Percentiles rank a stretch among this genome's conserved stretches.
Evolutionary conservation across 2,329 filamentous ascomycete species (phyloP).

Genomic region (Huntiella abstrusa): DNA sequence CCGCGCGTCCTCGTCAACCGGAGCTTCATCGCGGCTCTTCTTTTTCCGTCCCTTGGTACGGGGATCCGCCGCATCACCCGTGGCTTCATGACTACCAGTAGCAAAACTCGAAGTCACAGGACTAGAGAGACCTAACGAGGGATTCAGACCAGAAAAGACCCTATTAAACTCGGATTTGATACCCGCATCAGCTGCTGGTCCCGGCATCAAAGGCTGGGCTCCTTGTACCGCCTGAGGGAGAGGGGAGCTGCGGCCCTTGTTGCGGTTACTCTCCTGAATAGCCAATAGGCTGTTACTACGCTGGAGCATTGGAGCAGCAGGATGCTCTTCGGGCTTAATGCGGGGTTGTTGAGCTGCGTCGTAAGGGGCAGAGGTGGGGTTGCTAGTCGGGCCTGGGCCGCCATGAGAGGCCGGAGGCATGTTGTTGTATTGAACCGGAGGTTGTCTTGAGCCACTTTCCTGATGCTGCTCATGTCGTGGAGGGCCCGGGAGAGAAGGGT

Average conservation of each 20-base stretch:
- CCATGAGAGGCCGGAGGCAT: not conserved
- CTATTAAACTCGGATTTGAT: conserved; percentile 91
- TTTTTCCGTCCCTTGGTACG: conserved; percentile 30
- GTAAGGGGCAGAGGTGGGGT: conserved; percentile 14
- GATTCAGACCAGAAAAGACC: conserved; percentile 84
- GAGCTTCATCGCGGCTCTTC: conserved; percentile 61
- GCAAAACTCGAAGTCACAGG: conserved; percentile 24
- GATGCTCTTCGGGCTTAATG: conserved; percentile 29
- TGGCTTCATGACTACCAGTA: conserved; percentile 18
- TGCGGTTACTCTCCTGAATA: conserved; percentile 59
- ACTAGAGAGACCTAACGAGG: conserved; percentile 33
- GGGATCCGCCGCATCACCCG: conserved; percentile 38
- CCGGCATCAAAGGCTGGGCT: conserved; percentile 62
- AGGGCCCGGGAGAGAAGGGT: conserved; percentile 1
- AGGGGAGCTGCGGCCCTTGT: conserved; percentile 64
- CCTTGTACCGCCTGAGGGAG: conserved; percentile 87
- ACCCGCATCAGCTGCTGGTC: conserved; percentile 62
- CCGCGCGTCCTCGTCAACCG: conserved; percentile 46
- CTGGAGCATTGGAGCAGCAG: conserved; percentile 24
- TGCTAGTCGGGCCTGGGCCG: not conserved
- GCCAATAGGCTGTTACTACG: conserved; percentile 43
- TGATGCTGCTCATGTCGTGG: conserved; percentile 20
- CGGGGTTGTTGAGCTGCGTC: conserved; percentile 19
- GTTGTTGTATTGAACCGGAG: conserved; percentile 27
- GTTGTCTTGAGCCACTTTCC: conserved; percentile 31